phyloP scores from a whole-genome alignment of 225 moss, liverwort and hornwort genomes.

The Antitrichia curtipendula region DNA sequence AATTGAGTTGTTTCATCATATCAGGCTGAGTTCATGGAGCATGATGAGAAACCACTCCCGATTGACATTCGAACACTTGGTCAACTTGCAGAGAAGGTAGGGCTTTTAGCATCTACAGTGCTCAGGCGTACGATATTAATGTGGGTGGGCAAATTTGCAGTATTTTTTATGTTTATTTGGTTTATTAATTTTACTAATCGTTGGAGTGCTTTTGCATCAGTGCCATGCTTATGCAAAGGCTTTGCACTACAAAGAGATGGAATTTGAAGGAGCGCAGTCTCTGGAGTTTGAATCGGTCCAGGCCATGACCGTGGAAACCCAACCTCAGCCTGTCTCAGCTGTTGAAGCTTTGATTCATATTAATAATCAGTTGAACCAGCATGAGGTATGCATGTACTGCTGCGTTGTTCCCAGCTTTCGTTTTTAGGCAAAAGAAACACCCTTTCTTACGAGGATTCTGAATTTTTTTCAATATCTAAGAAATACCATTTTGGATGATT shows the following conservation, averaged over 20 bases:
- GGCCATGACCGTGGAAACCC: constrained; percentile 69
- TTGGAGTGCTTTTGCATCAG: constrained; percentile 17
- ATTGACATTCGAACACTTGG: constrained; percentile 97
- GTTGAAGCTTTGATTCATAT: constrained; percentile 97
- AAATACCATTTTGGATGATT: neutral
- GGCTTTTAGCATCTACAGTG: neutral
- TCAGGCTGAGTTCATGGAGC: constrained; percentile 99
- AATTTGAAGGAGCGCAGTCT: constrained; percentile 68
- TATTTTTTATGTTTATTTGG: neutral
- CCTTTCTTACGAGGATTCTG: neutral
- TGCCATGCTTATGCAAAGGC: constrained; percentile 98
- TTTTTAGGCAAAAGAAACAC: neutral
- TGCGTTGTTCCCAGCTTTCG: neutral
- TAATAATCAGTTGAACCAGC: constrained; percentile 96
- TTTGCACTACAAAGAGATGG: constrained; percentile 98
- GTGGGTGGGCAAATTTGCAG: neutral
- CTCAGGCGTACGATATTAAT: neutral
- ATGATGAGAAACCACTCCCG: constrained; percentile 88
- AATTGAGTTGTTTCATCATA: neutral
- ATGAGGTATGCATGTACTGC: constrained; percentile 48
- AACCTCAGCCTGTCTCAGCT: constrained; percentile 62
- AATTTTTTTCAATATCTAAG: neutral
- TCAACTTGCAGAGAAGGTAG: constrained; percentile 92
- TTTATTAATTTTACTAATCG: neutral
- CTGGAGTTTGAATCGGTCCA: constrained; percentile 54